Conservation (phyloP, 2,329 filamentous ascomycete species). For the Penicillium freii region DNA sequence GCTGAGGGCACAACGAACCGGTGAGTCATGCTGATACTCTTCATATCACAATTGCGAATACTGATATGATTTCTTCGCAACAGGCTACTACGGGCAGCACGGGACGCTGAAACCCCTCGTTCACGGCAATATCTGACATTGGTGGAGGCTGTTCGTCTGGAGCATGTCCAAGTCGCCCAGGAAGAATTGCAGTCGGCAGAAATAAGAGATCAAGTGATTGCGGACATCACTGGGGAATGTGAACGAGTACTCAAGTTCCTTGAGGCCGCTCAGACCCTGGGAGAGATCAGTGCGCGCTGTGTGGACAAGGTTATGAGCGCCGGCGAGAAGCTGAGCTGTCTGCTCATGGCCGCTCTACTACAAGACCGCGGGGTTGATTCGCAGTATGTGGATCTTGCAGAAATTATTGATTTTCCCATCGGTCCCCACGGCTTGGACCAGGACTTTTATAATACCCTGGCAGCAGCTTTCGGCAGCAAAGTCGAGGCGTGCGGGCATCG, state of each 20-base stretch:
- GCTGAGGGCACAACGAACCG: slow-evolving; percentile 91
- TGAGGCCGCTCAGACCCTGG: slow-evolving; percentile 59
- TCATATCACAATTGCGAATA: slow-evolving; percentile 5
- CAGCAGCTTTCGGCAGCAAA: slow-evolving; percentile 61
- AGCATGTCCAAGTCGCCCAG: slow-evolving; percentile 74
- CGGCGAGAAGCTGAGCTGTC: slow-evolving; percentile 92
- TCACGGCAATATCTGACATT: slow-evolving; percentile 66
- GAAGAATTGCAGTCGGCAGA: slow-evolving; percentile 58
- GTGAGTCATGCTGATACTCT: slow-evolving; percentile 53
- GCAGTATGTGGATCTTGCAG: slow-evolving; percentile 85
- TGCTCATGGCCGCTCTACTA: slow-evolving; percentile 82
- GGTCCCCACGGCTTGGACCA: slow-evolving; percentile 59
- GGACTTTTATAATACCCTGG: slow-evolving; percentile 67
- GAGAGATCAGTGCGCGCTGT: slow-evolving; percentile 72
- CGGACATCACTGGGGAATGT: slow-evolving; percentile 75
- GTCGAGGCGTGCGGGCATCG: slow-evolving; percentile 63
- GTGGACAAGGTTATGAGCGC: slow-evolving; percentile 90
- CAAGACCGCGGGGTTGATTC: slow-evolving; percentile 78
- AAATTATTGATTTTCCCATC: slow-evolving; percentile 67
- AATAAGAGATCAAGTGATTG: slow-evolving; percentile 59
- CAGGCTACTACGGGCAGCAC: slow-evolving; percentile 49
- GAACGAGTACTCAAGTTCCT: slow-evolving; percentile 73
- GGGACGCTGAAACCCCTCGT: slow-evolving; percentile 48
- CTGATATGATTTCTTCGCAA: neutral
- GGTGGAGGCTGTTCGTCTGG: slow-evolving; percentile 75